A percentile compares a stretch with the other conserved stretches of the same genome.
Conservation (phyloP, 441 rosid species). For the Gossypium davidsonii region DNA sequence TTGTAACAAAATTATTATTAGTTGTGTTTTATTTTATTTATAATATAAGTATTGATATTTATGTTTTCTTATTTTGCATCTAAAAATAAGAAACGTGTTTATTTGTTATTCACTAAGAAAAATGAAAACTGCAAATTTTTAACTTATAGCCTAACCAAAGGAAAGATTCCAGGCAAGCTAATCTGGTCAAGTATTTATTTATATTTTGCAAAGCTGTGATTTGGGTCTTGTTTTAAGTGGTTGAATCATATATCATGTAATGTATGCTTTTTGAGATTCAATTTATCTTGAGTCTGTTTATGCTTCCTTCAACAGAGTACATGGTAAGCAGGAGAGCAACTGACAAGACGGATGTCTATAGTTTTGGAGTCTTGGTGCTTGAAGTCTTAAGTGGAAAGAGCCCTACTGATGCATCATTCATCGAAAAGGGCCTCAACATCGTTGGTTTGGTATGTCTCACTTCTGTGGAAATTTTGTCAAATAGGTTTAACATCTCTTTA, state of each 20-base stretch:
- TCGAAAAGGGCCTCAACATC: constrained; percentile 91
- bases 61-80: too few species aligned
- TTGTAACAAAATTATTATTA: too few species aligned
- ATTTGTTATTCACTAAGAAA: too few species aligned
- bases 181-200: background rate
- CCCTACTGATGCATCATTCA: constrained; percentile 94
- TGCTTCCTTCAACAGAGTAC: constrained; percentile 49
- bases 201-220: background rate
- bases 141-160: background rate
- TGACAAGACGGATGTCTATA: constrained; percentile 94
- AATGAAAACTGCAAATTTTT: background rate
- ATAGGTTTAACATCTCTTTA: background rate
- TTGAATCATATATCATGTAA: background rate
- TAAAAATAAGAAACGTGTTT: too few species aligned
- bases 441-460: constrained; percentile 84
- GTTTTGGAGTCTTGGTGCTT: constrained; percentile 92
- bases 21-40: too few species aligned
- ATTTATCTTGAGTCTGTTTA: constrained; percentile 12
- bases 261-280: background rate
- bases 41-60: too few species aligned
- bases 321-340: constrained; percentile 99
- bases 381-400: constrained; percentile 94
- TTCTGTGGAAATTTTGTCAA: background rate
- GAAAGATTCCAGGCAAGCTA: background rate
- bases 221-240: background rate